Conservation (phyloP, 2,329 filamentous ascomycete genomes). For the Aspergillus sclerotialis region DNA sequence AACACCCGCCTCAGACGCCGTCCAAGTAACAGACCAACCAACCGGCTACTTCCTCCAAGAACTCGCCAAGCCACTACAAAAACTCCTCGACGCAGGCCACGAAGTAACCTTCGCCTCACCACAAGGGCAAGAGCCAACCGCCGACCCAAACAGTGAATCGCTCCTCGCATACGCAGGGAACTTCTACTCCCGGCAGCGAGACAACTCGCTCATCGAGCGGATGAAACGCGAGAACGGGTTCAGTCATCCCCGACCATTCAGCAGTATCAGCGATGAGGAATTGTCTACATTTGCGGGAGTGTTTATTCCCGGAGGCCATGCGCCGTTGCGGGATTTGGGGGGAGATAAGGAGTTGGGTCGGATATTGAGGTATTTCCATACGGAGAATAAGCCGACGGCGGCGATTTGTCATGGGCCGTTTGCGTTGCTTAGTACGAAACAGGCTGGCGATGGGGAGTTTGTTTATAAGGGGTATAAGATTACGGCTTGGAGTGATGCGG, state of each 20-base stretch:
- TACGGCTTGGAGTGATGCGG: conserved; percentile 39
- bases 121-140: conserved; percentile 33
- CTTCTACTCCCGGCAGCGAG: conserved; percentile 37
- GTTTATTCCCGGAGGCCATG: conserved; percentile 42
- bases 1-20: conserved; percentile 12
- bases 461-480: conserved; percentile 42
- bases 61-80: conserved; percentile 31
- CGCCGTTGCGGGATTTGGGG: conserved; percentile 37
- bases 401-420: conserved; percentile 43
- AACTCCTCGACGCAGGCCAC: conserved; percentile 31
- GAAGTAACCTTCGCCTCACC: conserved; percentile 43
- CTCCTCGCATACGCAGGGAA: conserved; percentile 41
- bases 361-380: conserved; percentile 37
- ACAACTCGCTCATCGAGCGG: conserved; percentile 35
- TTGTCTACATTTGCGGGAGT: conserved; percentile 33
- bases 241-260: conserved; percentile 29
- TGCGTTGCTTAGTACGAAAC: conserved; percentile 38
- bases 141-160: conserved; percentile 37
- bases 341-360: conserved; percentile 37
- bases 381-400: conserved; percentile 36
- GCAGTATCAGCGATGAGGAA: conserved; percentile 34
- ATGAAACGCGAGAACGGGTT: conserved; percentile 43
- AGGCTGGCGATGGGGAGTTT: conserved; percentile 28
- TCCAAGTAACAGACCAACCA: conserved; percentile 20
- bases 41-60: conserved; percentile 35